These are phyloP conservation scores for Fusarium anthophilum DNA, from an alignment of 2,329 filamentous ascomycete genomes.

Conservation along the genomic window DNA sequence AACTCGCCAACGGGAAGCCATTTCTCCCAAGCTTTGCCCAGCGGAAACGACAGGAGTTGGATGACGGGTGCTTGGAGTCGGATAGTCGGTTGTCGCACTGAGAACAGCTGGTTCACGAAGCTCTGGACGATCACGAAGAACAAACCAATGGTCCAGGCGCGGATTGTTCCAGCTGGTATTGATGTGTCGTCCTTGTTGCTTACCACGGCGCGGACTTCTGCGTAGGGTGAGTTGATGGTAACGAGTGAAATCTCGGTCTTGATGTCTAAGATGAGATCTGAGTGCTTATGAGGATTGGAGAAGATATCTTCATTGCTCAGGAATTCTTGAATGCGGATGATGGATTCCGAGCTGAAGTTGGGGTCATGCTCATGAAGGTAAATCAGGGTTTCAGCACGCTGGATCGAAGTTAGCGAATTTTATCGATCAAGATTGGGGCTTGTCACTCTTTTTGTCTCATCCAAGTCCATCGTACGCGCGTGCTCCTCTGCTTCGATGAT, in stretches of 20 bases:
- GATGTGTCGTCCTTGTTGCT: conserved; percentile 63
- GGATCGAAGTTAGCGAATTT: neutral
- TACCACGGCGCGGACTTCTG: conserved; percentile 64
- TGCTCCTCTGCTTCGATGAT: conserved; percentile 29
- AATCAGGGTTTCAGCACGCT: conserved; percentile 28
- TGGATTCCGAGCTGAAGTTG: conserved; percentile 32
- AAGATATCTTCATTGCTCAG: conserved; percentile 41
- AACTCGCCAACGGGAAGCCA: conserved; percentile 57
- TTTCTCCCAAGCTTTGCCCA: conserved; percentile 55
- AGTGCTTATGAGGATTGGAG: conserved; percentile 50
- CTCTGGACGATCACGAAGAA: conserved; percentile 57
- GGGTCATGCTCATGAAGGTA: conserved; percentile 36
- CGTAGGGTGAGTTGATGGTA: conserved; percentile 64
- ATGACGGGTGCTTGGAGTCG: conserved; percentile 61
- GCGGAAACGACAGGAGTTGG: conserved; percentile 60
- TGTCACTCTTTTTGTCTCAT: conserved; percentile 16
- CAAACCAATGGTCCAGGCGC: conserved; percentile 61
- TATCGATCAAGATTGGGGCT: accelerated
- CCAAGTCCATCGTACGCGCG: conserved; percentile 6
- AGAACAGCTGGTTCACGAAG: conserved; percentile 65
- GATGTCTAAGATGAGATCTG: conserved; percentile 59
- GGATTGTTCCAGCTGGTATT: conserved; percentile 61
- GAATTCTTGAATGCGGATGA: conserved; percentile 25
- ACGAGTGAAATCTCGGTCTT: conserved; percentile 63
- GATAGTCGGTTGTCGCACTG: conserved; percentile 62